Conservation (phyloP, 306 rosid species). For the Lathyrus oleraceus region DNA sequence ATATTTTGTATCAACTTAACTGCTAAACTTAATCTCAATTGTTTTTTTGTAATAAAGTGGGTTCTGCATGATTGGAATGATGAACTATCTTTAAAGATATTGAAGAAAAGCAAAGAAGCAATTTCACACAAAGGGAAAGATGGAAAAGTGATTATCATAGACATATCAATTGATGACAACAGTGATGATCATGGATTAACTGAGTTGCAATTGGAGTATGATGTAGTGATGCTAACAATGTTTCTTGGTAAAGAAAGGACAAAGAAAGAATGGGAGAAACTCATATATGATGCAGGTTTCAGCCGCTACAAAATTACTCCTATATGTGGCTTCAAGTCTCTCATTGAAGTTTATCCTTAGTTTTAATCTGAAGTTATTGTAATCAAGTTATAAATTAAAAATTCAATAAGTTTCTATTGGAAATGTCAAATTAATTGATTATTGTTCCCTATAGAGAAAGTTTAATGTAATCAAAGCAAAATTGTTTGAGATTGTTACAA, state of each 20-base stretch:
- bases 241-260: conserved; percentile 41
- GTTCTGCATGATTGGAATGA: conserved; percentile 45
- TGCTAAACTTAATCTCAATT: too few relatives aligned
- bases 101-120: conserved; percentile 55
- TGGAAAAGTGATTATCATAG: conserved; percentile 59
- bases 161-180: conserved; percentile 42
- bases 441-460: background rate
- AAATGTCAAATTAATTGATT: too few relatives aligned
- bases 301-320: conserved; percentile 45
- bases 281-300: conserved; percentile 56
- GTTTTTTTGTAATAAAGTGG: background rate
- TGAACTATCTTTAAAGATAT: conserved; percentile 39
- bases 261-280: conserved; percentile 53
- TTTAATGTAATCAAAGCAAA: background rate
- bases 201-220: conserved; percentile 41
- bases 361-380: background rate
- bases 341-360: conserved; percentile 58
- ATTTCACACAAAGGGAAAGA: conserved; percentile 38
- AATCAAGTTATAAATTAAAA: background rate
- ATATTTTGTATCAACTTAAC: too few relatives aligned
- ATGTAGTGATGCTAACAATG: conserved; percentile 48
- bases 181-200: conserved; percentile 35
- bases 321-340: conserved; percentile 49
- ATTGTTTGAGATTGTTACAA: background rate
- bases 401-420: too few relatives aligned